Base-by-base conservation (phyloP, 225 moss, liverwort and hornwort species). In the Pseudoscleropodium purum region DNA sequence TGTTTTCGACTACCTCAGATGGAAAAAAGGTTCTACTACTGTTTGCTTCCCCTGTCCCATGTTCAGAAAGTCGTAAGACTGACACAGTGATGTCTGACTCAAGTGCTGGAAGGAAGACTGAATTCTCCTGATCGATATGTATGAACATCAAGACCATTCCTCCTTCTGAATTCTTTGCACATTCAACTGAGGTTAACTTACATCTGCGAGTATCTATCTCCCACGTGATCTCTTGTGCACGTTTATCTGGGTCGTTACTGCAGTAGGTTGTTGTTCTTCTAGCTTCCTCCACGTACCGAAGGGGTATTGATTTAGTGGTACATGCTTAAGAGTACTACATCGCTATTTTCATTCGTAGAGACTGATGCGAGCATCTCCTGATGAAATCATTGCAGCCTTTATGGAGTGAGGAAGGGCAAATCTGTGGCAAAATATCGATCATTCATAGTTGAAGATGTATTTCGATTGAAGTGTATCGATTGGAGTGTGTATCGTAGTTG, bases 401-500 rank as follows among this genome's bases (percentile, higher is more conserved):
- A 86, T n/a, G 90, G 81, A 85, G 90, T 86, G 88, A 83, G 79
- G 88, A 87, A 82, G 87, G n/a, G 86, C 68, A 39, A 86, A 64
- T 74, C 47, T 59, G 51, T 59, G 81, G 37, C 81, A 59, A 63
- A 45, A 29, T 65, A 57, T 59, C 74, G 45, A 39, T 54, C 54
- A 52, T 69, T 54, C 39, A 69, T 29, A n/a, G 39, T 84, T 69
- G 84, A 69, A 84, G 69, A 68, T 39, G 20, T 84, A 54, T 74
- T 83, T 83, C 83, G 36, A 83, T 82, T 64, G 82, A 49, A 47
- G 34, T 15, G 34, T 47, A 47, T 64, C 64, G 49, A 34, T 66
- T 65, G 65, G 65, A 77, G 78, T 87, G 62, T 86, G 65, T 79
- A 77, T 79, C 41, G 54, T 79, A 66, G 67, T 79, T 66, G 56